Percentiles rank a stretch among this genome's conserved stretches.
These are phyloP conservation scores for Aspergillus carbonarius DNA, from an alignment of 2,329 filamentous ascomycete genomes.

Conservation along the genomic window DNA sequence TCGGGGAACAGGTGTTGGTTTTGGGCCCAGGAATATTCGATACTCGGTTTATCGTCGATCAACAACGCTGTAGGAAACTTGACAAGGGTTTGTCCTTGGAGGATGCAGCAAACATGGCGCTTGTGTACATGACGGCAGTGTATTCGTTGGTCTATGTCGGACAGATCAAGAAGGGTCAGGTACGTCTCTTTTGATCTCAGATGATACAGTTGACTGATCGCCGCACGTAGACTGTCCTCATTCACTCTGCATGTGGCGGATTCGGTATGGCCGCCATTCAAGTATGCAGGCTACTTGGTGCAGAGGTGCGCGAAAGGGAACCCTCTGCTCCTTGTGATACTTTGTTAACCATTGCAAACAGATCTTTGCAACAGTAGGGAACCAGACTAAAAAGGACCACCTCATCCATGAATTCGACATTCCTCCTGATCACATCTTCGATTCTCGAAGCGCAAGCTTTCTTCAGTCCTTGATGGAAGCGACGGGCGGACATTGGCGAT, in stretches of 20 bases:
- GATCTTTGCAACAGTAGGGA: slow-evolving; percentile 27
- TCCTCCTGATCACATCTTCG: slow-evolving; percentile 23
- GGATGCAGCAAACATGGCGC: slow-evolving; percentile 1
- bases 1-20: slow-evolving; percentile 32
- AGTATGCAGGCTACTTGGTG: slow-evolving; percentile 23
- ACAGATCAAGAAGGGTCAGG: slow-evolving; percentile 21
- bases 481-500: slow-evolving; percentile 10
- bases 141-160: slow-evolving; percentile 25
- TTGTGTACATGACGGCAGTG: slow-evolving; percentile 21
- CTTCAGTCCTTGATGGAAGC: slow-evolving; percentile 15
- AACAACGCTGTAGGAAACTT: background rate
- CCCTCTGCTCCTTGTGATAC: background rate
- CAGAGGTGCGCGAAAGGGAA: slow-evolving; percentile 8
- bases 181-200: background rate
- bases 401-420: slow-evolving; percentile 23
- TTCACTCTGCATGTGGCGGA: slow-evolving; percentile 30
- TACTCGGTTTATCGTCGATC: background rate
- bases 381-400: slow-evolving; percentile 21
- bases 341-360: background rate
- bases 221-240: slow-evolving; percentile 22
- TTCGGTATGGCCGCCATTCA: slow-evolving; percentile 28
- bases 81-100: background rate
- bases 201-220: background rate
- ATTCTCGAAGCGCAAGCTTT: slow-evolving; percentile 22
- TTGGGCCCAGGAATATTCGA: background rate